phyloP scores from a whole-genome alignment of 208 protist genomes.

The Pavlovales sp. region DNA sequence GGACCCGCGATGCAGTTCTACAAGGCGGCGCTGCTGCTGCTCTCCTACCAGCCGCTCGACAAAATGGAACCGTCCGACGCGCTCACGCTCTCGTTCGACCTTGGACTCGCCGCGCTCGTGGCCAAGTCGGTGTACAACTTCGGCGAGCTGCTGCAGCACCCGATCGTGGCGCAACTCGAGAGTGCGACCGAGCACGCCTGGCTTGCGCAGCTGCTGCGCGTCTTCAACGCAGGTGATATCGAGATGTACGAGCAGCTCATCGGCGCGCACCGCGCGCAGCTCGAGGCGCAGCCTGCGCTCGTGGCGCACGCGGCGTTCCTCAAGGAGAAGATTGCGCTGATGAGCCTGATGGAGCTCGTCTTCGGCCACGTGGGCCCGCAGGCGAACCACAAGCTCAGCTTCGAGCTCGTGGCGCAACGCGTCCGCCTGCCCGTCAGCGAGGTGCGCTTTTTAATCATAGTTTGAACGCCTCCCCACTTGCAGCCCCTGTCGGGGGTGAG shows the following conservation, averaged over 20 bases:
- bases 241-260: slow-evolving; percentile 23
- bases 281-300: slow-evolving; percentile 44
- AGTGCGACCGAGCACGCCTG: slow-evolving; percentile 62
- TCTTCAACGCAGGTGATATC: slow-evolving; percentile 73
- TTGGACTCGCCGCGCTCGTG: slow-evolving; percentile 72
- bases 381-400: slow-evolving; percentile 79
- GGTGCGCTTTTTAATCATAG: too few relatives aligned
- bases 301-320: slow-evolving; percentile 55
- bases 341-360: slow-evolving; percentile 86
- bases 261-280: not conserved
- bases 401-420: slow-evolving; percentile 61
- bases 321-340: slow-evolving; percentile 80
- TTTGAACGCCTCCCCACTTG: too few relatives aligned
- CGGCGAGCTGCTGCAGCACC: slow-evolving; percentile 67
- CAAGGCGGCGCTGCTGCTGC: slow-evolving; percentile 63
- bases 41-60: slow-evolving; percentile 66
- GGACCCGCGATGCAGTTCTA: slow-evolving; percentile 69
- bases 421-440: slow-evolving; percentile 53
- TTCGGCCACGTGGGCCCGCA: slow-evolving; percentile 77
- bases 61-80: slow-evolving; percentile 51
- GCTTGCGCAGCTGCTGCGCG: slow-evolving; percentile 65
- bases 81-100: slow-evolving; percentile 65
- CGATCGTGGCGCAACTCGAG: slow-evolving; percentile 49
- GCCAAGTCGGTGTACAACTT: slow-evolving; percentile 73
- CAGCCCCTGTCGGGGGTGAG: too few relatives aligned